A percentile compares a stretch with the other conserved stretches of the same genome.
Conservation (phyloP, 1,284 basidiomycete species). For the Apiotrichum domesticum region DNA sequence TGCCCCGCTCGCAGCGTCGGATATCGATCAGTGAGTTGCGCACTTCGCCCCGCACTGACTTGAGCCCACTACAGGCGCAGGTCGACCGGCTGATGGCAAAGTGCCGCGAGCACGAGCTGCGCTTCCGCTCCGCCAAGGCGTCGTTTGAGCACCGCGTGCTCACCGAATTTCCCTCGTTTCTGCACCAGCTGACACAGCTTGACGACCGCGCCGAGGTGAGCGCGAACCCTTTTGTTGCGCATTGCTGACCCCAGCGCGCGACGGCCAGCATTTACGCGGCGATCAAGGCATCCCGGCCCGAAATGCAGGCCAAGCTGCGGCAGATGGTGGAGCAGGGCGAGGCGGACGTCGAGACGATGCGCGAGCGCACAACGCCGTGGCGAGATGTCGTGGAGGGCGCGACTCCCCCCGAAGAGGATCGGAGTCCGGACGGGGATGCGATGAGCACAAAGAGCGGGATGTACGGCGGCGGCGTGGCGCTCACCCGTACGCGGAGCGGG, state of each 20-base stretch:
- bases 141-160: slow-evolving; percentile 40
- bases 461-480: not conserved
- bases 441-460: not conserved
- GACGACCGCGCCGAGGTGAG: slow-evolving; percentile 39
- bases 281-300: slow-evolving; percentile 17
- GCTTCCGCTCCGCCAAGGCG: slow-evolving; percentile 33
- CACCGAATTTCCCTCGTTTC: slow-evolving; percentile 25
- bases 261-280: slow-evolving; percentile 19
- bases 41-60: too few species aligned
- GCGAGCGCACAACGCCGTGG: slow-evolving; percentile 36
- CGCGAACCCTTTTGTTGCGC: not conserved
- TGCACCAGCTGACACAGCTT: slow-evolving; percentile 22
- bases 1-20: not conserved
- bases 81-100: slow-evolving; percentile 28
- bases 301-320: slow-evolving; percentile 19
- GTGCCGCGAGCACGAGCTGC: slow-evolving; percentile 38
- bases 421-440: not conserved
- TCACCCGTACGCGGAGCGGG: not conserved
- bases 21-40: not conserved
- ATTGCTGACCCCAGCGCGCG: slow-evolving; percentile 15
- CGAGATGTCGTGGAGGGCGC: slow-evolving; percentile 14
- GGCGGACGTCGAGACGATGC: slow-evolving; percentile 32
- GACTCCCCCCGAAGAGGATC: not conserved
- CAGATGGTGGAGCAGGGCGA: slow-evolving; percentile 15
- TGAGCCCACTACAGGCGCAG: slow-evolving; percentile 32